phyloP scores from a whole-genome alignment of 2,329 filamentous ascomycete species.

The Arthrinium puccinioides region DNA sequence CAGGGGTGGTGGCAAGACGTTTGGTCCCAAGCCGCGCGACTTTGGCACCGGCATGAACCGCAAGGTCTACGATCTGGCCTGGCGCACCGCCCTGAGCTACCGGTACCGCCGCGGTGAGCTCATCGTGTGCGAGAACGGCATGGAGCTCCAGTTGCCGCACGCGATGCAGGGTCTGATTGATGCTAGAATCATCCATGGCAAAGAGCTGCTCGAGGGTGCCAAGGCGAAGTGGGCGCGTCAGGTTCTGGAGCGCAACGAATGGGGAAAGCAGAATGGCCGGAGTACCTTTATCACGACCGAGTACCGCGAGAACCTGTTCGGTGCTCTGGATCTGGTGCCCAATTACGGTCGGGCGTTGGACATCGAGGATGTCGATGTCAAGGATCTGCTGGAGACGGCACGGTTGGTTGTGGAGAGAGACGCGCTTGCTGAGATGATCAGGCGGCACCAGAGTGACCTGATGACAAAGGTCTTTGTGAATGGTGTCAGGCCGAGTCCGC shows the following conservation, averaged over 20 bases:
- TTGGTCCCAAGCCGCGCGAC: conserved; percentile 87
- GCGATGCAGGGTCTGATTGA: conserved; percentile 37
- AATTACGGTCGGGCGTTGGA: conserved; percentile 63
- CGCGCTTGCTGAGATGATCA: conserved; percentile 70
- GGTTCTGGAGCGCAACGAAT: conserved; percentile 63
- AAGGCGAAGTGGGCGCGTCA: conserved; percentile 55
- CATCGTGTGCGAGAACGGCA: conserved; percentile 71
- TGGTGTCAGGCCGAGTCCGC: conserved; percentile 18
- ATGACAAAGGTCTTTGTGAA: conserved; percentile 38
- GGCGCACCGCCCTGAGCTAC: conserved; percentile 89
- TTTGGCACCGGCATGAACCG: conserved; percentile 76
- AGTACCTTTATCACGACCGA: conserved; percentile 68
- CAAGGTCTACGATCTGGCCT: conserved; percentile 94
- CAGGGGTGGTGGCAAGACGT: conserved; percentile 77
- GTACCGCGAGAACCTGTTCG: conserved; percentile 55
- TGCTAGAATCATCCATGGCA: conserved; percentile 29
- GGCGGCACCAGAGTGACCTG: conserved; percentile 63
- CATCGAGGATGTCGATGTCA: conserved; percentile 83
- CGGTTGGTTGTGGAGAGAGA: conserved; percentile 79
- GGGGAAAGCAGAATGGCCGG: conserved; percentile 60
- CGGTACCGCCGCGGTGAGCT: conserved; percentile 83
- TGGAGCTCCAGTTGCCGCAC: conserved; percentile 55
- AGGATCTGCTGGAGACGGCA: conserved; percentile 81
- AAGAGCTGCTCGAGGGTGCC: conserved; percentile 47
- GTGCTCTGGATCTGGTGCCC: conserved; percentile 55